Percentiles rank a stretch among this genome's conserved stretches.
Conservation (phyloP, 805 yeast genomes). For the Ogataea saltuana region DNA sequence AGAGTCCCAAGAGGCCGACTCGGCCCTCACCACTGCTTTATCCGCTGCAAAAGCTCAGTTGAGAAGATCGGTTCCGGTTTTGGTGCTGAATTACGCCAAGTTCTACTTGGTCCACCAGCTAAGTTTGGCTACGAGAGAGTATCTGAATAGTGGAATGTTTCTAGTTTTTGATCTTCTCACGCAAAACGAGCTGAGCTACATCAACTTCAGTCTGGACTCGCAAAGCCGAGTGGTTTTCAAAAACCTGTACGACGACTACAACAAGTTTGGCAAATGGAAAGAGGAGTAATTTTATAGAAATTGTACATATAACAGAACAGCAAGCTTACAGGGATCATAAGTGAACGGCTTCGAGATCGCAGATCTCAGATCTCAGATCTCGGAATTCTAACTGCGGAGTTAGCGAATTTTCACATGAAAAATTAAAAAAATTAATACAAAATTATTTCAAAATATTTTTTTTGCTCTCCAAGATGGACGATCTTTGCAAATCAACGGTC, state of each 20-base stretch:
- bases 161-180: constrained; percentile 70
- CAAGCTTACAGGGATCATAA: no score
- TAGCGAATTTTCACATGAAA: background rate
- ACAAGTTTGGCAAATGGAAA: constrained; percentile 79
- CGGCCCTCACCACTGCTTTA: constrained; percentile 51
- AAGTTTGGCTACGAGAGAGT: constrained; percentile 45
- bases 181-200: constrained; percentile 58
- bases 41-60: constrained; percentile 58
- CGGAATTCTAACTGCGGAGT: background rate
- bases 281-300: constrained; percentile 41
- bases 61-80: constrained; percentile 60
- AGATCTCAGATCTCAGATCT: constrained; percentile 4
- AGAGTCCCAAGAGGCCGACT: constrained; percentile 19
- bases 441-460: background rate
- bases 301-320: background rate
- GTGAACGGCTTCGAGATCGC: background rate
- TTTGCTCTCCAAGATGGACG: background rate
- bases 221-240: constrained; percentile 70
- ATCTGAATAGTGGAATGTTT: constrained; percentile 57
- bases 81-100: constrained; percentile 60
- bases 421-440: background rate
- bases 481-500: background rate
- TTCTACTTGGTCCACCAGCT: constrained; percentile 53
- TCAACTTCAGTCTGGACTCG: constrained; percentile 65
- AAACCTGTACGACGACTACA: constrained; percentile 69